Base-by-base conservation (phyloP, 352 stramenopile species). In the Phytophthora pisi region DNA sequence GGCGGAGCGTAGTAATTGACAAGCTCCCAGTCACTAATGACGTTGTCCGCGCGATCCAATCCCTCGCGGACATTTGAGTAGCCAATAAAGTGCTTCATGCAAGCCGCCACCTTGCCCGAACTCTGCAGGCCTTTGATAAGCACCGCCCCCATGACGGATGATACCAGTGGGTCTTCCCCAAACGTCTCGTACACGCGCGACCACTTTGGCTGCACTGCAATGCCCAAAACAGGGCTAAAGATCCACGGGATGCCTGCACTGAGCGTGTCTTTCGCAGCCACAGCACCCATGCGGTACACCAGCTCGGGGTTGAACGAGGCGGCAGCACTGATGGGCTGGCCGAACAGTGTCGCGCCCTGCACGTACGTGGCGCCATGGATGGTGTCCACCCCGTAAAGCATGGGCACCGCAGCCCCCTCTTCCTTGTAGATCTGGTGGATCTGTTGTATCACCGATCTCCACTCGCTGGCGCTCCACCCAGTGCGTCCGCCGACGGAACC, bases 111-210 rank as follows among this genome's bases (percentile, higher is more conserved):
- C 3, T 79, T 64, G 0, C 78, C 79, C 2, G 77, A 78, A 43
- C 70, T 79, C 69, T 98, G 91, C 57, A 98, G 88, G 20, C 92
- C 92, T 38, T 78, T 57, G 43, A 97, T 91, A 67, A 95, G 82
- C 18, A 75, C 64, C 1, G 65, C 60, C 2, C 79, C 90, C 83
- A 98, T 91, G 38, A 77, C 55, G 0, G 84, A 86, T 3, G 84
- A 86, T 6, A 97, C 2, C 26, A 78, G 51, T n/a, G 90, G 90
- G 70, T 97, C 91, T 72, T 98, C 92, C 24, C 94, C 94, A 72
- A 98, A 98, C 3, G 92, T 98, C 71, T 98, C 93, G 64, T 93
- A 98, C n/a, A 96, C 80, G 4, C 94, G 84, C 24, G 88, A 73
- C 92, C 93, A 98, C 56, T 89, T 83, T 1, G 91, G 89, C 53